phyloP scores from a whole-genome alignment of 495 filamentous ascomycete genomes.

The Evernia prunastri region DNA sequence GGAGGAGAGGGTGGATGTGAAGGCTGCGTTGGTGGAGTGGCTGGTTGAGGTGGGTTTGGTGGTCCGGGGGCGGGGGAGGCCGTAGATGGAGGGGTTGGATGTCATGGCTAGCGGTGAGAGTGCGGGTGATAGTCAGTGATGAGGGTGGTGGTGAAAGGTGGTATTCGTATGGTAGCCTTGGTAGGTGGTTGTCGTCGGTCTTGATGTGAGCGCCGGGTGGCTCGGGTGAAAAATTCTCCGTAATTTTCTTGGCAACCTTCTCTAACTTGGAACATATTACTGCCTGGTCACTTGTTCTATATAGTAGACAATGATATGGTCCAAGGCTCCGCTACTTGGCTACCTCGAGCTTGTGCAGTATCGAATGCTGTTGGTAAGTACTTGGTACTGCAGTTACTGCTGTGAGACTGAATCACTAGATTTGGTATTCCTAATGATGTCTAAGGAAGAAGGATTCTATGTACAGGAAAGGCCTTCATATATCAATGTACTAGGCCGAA shows the following conservation, averaged over 20 bases:
- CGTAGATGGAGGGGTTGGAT: slow-evolving; percentile 64
- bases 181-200: not conserved
- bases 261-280: no score
- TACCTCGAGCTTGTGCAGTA: no score
- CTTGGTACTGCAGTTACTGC: no score
- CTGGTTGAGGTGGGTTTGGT: slow-evolving; percentile 43
- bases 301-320: not conserved
- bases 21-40: slow-evolving; percentile 47
- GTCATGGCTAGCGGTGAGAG: slow-evolving; percentile 37
- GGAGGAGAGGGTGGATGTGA: slow-evolving; percentile 59
- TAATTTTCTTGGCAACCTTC: no score
- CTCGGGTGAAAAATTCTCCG: not conserved
- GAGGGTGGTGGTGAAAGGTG: not conserved
- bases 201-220: not conserved
- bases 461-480: no score
- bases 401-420: no score
- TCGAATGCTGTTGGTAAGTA: no score
- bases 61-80: slow-evolving; percentile 55
- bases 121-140: not conserved
- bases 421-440: no score
- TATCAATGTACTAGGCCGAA: not conserved
- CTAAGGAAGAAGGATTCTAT: no score
- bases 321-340: no score
- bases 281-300: no score
- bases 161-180: no score